These are phyloP conservation scores for Dichotomopilus funicola DNA, from an alignment of 2,329 filamentous ascomycete species.

Conservation along the genomic window DNA sequence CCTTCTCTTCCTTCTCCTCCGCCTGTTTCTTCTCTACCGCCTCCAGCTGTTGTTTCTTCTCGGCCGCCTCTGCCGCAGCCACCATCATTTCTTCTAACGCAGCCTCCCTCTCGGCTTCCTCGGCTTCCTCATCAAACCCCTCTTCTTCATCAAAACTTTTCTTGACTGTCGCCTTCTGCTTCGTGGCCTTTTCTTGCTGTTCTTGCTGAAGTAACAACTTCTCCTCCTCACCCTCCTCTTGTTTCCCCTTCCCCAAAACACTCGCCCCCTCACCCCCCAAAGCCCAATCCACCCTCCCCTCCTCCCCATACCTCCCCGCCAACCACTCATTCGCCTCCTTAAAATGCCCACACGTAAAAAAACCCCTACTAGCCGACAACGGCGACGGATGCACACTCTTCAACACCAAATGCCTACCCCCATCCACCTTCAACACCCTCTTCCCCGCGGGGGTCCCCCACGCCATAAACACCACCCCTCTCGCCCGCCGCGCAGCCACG, in stretches of 20 bases:
- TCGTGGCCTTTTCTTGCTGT: not conserved
- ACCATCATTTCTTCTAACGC: too few species aligned
- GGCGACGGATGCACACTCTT: slow-evolving; percentile 88
- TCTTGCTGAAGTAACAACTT: slow-evolving; percentile 5
- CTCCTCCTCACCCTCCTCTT: slow-evolving; percentile 6
- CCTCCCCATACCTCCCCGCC: slow-evolving; percentile 66
- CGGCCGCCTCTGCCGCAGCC: too few species aligned
- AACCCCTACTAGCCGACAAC: slow-evolving; percentile 76
- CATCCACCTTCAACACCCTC: slow-evolving; percentile 67
- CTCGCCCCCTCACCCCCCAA: slow-evolving; percentile 29
- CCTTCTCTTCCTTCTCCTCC: slow-evolving; percentile 10
- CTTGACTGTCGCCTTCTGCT: too few species aligned
- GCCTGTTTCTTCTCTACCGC: not conserved
- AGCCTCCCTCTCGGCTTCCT: too few species aligned
- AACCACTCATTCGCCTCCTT: slow-evolving; percentile 82
- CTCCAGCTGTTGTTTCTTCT: too few species aligned
- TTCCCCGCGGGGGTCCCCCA: slow-evolving; percentile 86
- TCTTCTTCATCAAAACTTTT: too few species aligned
- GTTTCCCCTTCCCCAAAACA: slow-evolving; percentile 13
- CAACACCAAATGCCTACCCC: slow-evolving; percentile 70
- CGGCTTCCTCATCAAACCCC: too few species aligned
- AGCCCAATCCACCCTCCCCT: slow-evolving; percentile 80
- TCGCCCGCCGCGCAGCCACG: slow-evolving; percentile 67
- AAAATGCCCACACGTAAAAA: slow-evolving; percentile 79
- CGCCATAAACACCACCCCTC: slow-evolving; percentile 88